Percentiles rank a stretch among this genome's conserved stretches.
Evolutionary conservation across 2,329 filamentous ascomycete genomes (phyloP).

Genomic region (Alternaria brassicicola): DNA sequence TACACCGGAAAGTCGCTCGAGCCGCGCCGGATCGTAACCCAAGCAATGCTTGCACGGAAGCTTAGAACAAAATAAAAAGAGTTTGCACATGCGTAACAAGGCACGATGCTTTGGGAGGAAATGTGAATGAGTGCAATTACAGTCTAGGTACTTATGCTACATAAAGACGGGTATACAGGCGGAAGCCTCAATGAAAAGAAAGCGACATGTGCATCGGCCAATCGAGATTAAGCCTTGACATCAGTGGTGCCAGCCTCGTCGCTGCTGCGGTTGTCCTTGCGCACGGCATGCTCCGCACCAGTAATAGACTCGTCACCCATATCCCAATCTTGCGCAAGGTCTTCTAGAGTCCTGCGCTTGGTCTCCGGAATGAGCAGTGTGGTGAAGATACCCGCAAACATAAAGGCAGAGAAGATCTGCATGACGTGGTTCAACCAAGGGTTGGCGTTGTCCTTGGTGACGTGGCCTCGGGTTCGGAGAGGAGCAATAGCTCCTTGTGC

Average conservation of each 20-base stretch:
- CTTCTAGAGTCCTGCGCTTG: constrained; percentile 75
- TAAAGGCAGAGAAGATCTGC: constrained; percentile 79
- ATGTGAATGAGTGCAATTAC: background rate
- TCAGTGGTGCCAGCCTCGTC: constrained; percentile 24
- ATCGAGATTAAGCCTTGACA: constrained; percentile 10
- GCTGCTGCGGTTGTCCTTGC: constrained; percentile 28
- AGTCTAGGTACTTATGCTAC: background rate
- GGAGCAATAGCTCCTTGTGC: constrained; percentile 56
- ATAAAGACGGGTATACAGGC: background rate
- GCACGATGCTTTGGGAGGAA: background rate
- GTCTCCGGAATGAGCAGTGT: constrained; percentile 78
- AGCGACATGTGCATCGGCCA: background rate
- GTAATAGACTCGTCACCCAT: constrained; percentile 45
- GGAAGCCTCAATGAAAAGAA: background rate
- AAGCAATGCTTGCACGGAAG: background rate
- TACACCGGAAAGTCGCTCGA: too few relatives aligned
- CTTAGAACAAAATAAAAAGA: too few relatives aligned
- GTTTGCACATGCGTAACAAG: background rate
- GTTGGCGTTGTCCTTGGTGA: constrained; percentile 45
- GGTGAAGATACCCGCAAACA: constrained; percentile 72
- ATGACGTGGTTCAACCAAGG: constrained; percentile 77
- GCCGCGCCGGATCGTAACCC: too few relatives aligned
- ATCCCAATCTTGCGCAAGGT: constrained; percentile 58
- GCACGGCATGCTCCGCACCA: constrained; percentile 22
- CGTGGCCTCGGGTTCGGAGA: constrained; percentile 59